A percentile compares a stretch with the other conserved stretches of the same genome.
These are phyloP conservation scores for Backusella tuberculispora DNA, from an alignment of 192 early-diverging fungal genomes.

Conservation along the genomic window DNA sequence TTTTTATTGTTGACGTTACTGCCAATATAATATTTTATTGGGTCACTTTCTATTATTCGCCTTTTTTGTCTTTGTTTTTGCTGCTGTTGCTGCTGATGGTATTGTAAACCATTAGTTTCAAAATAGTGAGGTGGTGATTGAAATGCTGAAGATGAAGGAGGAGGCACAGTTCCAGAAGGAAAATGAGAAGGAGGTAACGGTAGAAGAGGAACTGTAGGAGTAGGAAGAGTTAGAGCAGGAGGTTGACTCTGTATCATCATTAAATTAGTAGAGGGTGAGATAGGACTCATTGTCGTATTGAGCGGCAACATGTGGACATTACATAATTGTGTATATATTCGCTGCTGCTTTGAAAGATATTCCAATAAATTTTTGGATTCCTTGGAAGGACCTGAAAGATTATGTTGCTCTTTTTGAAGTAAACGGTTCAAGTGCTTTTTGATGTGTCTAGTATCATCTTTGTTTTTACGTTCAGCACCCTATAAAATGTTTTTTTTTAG, in stretches of 20 bases:
- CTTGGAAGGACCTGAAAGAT: not conserved
- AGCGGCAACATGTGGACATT: not conserved
- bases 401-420: slow-evolving; percentile 9
- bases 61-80: not conserved
- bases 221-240: not conserved
- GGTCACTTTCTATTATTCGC: not conserved
- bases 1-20: not conserved
- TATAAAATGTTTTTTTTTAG: slow-evolving; percentile 20
- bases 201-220: slow-evolving; percentile 3
- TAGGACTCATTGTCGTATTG: not conserved
- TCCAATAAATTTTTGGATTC: slow-evolving; percentile 31
- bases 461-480: slow-evolving; percentile 79
- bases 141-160: not conserved
- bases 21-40: not conserved
- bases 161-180: not conserved
- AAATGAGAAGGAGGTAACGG: not conserved
- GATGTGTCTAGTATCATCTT: slow-evolving; percentile 75
- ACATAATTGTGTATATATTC: not conserved
- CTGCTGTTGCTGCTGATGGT: not conserved
- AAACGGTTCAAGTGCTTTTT: slow-evolving; percentile 69
- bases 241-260: not conserved
- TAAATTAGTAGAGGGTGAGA: not conserved
- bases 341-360: slow-evolving; percentile 1
- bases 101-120: not conserved
- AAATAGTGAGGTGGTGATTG: slow-evolving; percentile 4